A percentile compares a stretch with the other conserved stretches of the same genome.
phyloP scores from a whole-genome alignment of 495 filamentous ascomycete species.

The Hypoxylon trugodes region DNA sequence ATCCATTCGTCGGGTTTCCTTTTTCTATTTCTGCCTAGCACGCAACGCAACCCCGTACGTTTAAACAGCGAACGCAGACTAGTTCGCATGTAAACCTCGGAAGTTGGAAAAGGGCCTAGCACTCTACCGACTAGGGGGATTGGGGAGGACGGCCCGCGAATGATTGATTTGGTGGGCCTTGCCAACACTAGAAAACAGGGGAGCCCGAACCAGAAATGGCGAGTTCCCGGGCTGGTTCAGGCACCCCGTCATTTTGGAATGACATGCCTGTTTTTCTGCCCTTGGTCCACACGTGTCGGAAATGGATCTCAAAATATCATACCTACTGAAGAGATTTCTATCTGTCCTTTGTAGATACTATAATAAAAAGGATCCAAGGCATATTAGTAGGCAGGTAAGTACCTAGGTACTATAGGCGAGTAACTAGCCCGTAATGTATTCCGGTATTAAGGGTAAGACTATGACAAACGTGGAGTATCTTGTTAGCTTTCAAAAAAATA shows the following conservation, averaged over 20 bases:
- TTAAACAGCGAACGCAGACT: too few species aligned
- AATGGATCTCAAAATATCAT: conserved; percentile 14
- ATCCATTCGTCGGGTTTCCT: conserved; percentile 11
- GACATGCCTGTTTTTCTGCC: conserved; percentile 32
- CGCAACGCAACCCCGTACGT: too few species aligned
- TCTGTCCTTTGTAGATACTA: too few species aligned
- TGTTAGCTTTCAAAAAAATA: not conserved
- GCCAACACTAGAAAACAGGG: conserved; percentile 26
- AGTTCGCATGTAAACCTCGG: too few species aligned
- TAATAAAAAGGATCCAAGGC: too few species aligned
- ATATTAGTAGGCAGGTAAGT: not conserved
- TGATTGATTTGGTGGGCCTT: conserved; percentile 39
- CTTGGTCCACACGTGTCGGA: conserved; percentile 40
- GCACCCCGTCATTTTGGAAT: conserved; percentile 33
- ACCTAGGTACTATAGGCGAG: not conserved
- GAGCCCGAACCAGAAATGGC: conserved; percentile 24
- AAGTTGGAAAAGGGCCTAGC: conserved; percentile 19
- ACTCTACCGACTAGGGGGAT: conserved; percentile 36
- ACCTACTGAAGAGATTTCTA: too few species aligned
- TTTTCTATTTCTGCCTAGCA: too few species aligned
- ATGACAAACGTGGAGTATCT: too few species aligned
- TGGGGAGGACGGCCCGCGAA: conserved; percentile 34
- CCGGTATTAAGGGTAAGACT: too few species aligned
- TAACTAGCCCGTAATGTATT: too few species aligned
- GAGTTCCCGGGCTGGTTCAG: conserved; percentile 36